Evolutionary conservation across 495 filamentous ascomycete species (phyloP).

Genomic region (Rostrohypoxylon terebratum): DNA sequence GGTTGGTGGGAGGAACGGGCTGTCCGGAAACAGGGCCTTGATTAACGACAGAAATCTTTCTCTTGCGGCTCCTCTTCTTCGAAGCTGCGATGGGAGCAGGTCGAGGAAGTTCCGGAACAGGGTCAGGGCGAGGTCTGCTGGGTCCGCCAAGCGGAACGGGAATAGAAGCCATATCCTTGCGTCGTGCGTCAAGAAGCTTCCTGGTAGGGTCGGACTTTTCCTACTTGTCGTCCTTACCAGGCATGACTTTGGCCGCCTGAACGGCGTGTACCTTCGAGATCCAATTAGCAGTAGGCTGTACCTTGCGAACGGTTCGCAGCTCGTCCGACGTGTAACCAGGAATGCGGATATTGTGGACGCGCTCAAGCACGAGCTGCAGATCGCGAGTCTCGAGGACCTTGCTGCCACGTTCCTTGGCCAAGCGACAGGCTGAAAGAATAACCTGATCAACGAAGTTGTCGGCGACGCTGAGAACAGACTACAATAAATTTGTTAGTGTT

Average conservation of each 20-base stretch:
- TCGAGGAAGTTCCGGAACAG: background rate
- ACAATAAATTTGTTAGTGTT: slow-evolving; percentile 34
- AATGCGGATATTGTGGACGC: slow-evolving; percentile 97
- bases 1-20: background rate
- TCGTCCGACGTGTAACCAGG: slow-evolving; percentile 95
- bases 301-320: slow-evolving; percentile 90
- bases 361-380: slow-evolving; percentile 93
- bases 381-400: slow-evolving; percentile 91
- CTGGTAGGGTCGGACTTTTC: slow-evolving; percentile 19
- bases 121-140: background rate
- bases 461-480: slow-evolving; percentile 89
- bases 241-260: slow-evolving; percentile 86
- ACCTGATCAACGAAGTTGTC: slow-evolving; percentile 96
- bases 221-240: slow-evolving; percentile 64
- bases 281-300: slow-evolving; percentile 86
- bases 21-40: too few relatives aligned
- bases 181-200: background rate
- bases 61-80: background rate
- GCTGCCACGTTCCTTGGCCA: slow-evolving; percentile 91
- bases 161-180: background rate
- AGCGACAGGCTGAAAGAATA: slow-evolving; percentile 83
- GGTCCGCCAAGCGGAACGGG: background rate
- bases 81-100: background rate
- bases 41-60: background rate
- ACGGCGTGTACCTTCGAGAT: slow-evolving; percentile 96